Base-by-base conservation (phyloP, 225 moss, liverwort and hornwort species). In the Anthoceros angustus region DNA sequence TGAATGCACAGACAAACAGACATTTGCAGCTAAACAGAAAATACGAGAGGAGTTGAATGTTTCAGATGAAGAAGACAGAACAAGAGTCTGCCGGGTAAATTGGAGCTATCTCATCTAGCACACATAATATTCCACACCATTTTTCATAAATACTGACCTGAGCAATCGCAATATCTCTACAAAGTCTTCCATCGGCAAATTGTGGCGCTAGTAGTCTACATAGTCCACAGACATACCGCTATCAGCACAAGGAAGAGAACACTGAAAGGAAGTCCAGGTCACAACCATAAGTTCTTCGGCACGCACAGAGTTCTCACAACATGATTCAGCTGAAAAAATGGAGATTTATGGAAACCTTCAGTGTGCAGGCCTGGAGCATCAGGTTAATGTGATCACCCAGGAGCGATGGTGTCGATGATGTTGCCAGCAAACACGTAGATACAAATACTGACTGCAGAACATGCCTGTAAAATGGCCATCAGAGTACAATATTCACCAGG, bases 341-440 rank as follows among this genome's bases (percentile, higher is more conserved):
- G 55, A 55, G 55, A 55, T 55, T 20, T 18, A 9, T 18, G 55
- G n/a, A 55, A 48, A 55, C 18, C 55, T 23, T 55, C 23, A 7
- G 55, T 9, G 55, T 55, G 55, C 55, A 55, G 55, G n/a, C 55
- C 7, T 55, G 23, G 14, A 55, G 55, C n/a, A 55, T 55, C 39
- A 39, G 64, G 26, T 8, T 42, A 24, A 63, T n/a, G 41, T 20
- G 64, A 67, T 67, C 74, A 82, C 82, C 90, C 94, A 8, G 94
- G 88, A 45, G 94, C 90, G 70, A 91, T 70, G 38, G 71, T 68
- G 67, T 95, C 86, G 38, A 95, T 78, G 2, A 95, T 75, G 41
- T 25, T 77, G 38, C 63, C 66, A 40, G 90, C 82, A 46, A 79
- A 74, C 38, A 80, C 66, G 73, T 81, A 82, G 76, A 91, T 82